Evolutionary conservation across 371 early-diverging fungal species (phyloP).

Genomic region (Rhizopus stolonifer): DNA sequence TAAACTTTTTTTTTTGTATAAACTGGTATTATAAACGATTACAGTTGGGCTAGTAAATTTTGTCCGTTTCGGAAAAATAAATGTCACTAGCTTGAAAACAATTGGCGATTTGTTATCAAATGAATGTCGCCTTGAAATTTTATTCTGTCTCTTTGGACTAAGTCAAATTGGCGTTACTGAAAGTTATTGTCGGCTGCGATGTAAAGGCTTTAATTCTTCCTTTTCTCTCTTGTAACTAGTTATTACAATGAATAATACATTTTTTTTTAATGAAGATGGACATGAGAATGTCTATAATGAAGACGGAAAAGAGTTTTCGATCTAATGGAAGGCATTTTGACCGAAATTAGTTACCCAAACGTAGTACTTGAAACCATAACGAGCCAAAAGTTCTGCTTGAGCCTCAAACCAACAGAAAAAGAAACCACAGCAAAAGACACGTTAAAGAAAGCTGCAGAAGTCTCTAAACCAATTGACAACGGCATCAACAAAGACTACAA

Average conservation of each 20-base stretch:
- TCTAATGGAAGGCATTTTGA: constrained; percentile 8
- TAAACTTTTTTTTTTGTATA: too few relatives aligned
- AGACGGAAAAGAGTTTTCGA: constrained; percentile 5
- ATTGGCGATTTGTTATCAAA: too few relatives aligned
- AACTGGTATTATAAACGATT: too few relatives aligned
- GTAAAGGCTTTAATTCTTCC: background rate
- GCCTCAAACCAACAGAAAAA: constrained; percentile 12
- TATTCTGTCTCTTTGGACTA: too few relatives aligned
- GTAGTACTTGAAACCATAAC: constrained; percentile 11
- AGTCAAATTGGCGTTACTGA: too few relatives aligned
- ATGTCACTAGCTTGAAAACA: too few relatives aligned
- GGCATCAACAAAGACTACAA: constrained; percentile 4
- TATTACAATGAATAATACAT: background rate
- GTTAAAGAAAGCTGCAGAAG: constrained; percentile 3
- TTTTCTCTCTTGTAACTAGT: background rate
- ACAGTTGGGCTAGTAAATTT: too few relatives aligned
- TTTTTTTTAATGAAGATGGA: constrained; percentile 2
- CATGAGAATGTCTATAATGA: background rate
- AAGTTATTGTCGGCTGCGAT: too few relatives aligned
- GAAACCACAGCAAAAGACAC: constrained; percentile 5
- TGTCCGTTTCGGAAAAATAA: too few relatives aligned
- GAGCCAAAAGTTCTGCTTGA: constrained; percentile 5
- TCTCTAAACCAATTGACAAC: background rate
- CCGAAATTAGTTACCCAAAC: constrained; percentile 1
- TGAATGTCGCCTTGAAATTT: too few relatives aligned